Evolutionary conservation across 495 filamentous ascomycete genomes (phyloP).

Genomic region (Echria macrotheca): DNA sequence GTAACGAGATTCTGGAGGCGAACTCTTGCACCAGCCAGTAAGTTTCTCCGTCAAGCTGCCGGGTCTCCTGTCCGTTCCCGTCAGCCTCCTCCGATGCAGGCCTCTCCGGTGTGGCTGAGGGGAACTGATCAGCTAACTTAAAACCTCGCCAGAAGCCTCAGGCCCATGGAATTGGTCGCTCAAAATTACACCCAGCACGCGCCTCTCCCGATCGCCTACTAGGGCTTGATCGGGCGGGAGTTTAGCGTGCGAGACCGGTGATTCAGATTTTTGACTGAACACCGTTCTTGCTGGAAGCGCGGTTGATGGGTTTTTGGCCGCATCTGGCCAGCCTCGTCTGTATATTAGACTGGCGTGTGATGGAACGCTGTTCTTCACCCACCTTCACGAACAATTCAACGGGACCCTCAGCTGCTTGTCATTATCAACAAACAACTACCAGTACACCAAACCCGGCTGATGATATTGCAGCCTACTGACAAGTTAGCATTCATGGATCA

Average conservation of each 20-base stretch:
- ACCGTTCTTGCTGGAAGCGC: neutral
- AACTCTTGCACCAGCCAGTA: neutral
- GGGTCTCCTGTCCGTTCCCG: neutral
- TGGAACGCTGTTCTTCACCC: neutral
- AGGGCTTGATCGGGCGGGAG: neutral
- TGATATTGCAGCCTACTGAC: neutral
- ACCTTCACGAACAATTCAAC: neutral
- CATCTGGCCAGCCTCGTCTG: no score
- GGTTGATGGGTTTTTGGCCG: no score
- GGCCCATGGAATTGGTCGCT: neutral
- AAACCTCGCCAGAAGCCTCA: neutral
- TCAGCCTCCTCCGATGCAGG: neutral
- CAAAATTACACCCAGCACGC: slow-evolving; percentile 1
- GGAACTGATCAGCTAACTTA: neutral
- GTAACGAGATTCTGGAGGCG: neutral
- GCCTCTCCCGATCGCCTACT: neutral
- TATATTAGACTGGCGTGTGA: neutral
- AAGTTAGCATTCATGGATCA: neutral
- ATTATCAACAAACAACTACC: neutral
- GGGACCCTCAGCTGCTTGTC: neutral
- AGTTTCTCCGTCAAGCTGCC: neutral
- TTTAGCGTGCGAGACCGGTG: neutral
- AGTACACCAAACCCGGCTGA: no score
- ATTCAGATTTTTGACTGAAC: neutral
- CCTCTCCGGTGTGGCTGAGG: neutral